Evolutionary conservation across 2,329 filamentous ascomycete species (phyloP), one percentile per base, ranked within the genome.

Genomic region (Albifimbria verrucaria): DNA sequence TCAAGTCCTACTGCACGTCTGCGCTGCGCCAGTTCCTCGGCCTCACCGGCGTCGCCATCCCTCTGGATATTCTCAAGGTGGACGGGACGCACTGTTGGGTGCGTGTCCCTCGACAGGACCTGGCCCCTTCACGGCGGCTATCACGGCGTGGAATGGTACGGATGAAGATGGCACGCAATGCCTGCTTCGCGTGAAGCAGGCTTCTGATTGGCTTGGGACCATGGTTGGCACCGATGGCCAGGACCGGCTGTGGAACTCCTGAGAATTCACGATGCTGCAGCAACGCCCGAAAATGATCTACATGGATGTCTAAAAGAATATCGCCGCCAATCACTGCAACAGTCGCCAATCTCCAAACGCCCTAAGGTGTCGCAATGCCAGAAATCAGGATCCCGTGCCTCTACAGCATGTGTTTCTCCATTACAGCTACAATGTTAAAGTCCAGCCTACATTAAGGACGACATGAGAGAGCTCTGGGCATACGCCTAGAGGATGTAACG

Each of bases 401-500:
- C 32, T 39, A 39, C 15, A 39, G 32, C 18, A 39, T 39, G 32
- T n/a, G n/a, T n/a, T n/a, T n/a, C 32, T 39, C 12, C 18, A 12
- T 17, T 39, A 39, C 12, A 39, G 32, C 32, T 39, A 12, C 32
- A 17, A 39, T n/a, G 32, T 22, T 41, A 41, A 26, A 20, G 20
- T n/a, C 6, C 3, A 18, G 53, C 55, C 62, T 80, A 89, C 82
- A 91, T 87, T 77, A 92, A 80, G 61, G 82, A 83, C 55, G 85
- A 89, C 78, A 89, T 87, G 67, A 95, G 82, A 54, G 90, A 92
- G 70, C 83, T 92, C 67, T 90, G 87, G 48, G 90, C 90, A 70
- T 96, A 96, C 4, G 91, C 89, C 88, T 90, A 55, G 20, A 12
- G 49, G 26, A 26, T 48, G 48, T 36, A 57, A 18, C n/a, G 46